phyloP scores from a whole-genome alignment of 306 rosid genomes.

The Herpetospermum pedunculosum region DNA sequence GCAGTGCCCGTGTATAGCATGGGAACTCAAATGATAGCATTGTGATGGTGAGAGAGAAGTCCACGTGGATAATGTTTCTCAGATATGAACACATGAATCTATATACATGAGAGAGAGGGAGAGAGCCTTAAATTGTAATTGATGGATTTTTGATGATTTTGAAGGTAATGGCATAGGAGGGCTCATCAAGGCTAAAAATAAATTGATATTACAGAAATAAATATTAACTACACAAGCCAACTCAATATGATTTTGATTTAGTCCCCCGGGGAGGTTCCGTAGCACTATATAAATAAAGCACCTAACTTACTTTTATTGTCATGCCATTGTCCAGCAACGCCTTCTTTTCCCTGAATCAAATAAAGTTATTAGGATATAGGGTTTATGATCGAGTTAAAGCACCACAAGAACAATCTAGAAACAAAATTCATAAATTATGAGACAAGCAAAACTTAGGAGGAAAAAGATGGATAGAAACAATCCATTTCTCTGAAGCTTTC shows the following conservation, averaged over 20 bases:
- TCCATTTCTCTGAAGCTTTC: neutral
- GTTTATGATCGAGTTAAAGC: neutral
- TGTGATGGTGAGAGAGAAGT: neutral
- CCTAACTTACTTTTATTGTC: slow-evolving; percentile 57
- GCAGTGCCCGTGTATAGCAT: neutral
- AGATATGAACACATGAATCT: neutral
- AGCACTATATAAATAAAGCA: neutral
- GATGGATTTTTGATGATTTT: neutral
- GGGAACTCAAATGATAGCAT: neutral
- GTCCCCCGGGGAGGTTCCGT: neutral
- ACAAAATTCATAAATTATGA: neutral
- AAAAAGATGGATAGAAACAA: neutral
- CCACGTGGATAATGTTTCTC: neutral
- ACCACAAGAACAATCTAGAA: neutral
- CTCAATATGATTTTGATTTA: neutral
- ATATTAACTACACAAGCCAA: neutral
- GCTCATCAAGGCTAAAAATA: neutral
- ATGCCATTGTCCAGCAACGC: slow-evolving; percentile 63
- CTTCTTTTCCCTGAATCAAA: slow-evolving; percentile 52
- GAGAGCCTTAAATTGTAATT: neutral
- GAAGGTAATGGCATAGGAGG: neutral
- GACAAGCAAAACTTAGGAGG: neutral
- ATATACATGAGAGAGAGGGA: neutral
- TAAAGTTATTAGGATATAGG: slow-evolving; percentile 4
- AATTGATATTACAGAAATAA: neutral